Percentiles rank a stretch among this genome's conserved stretches.
Conservation (phyloP, 1,284 basidiomycete species). For the Phylloporus sp. region DNA sequence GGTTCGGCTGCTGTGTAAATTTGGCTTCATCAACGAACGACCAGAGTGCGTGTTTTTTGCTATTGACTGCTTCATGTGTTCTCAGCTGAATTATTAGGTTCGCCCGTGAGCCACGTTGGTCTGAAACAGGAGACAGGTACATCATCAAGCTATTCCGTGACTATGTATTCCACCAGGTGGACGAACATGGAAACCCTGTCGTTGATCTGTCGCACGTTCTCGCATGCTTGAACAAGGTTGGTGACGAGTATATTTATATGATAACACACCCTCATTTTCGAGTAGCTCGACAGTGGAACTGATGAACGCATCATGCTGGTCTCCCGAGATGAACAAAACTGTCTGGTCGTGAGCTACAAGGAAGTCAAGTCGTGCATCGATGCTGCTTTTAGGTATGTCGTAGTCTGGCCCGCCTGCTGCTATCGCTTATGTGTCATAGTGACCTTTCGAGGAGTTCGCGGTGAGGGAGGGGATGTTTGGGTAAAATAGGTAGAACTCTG, state of each 20-base stretch:
- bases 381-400: constrained; percentile 61
- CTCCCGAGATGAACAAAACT: constrained; percentile 93
- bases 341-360: constrained; percentile 94
- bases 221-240: constrained; percentile 87
- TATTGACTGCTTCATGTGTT: neutral
- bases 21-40: constrained; percentile 98
- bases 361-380: constrained; percentile 90
- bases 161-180: constrained; percentile 97
- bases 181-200: constrained; percentile 88
- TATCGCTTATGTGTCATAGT: constrained; percentile 15
- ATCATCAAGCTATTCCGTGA: constrained; percentile 99
- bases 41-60: constrained; percentile 74
- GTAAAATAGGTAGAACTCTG: constrained; percentile 60
- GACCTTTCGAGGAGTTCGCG: constrained; percentile 34
- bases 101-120: constrained; percentile 94
- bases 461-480: constrained; percentile 20
- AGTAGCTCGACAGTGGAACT: constrained; percentile 86
- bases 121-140: constrained; percentile 97
- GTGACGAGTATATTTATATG: constrained; percentile 13
- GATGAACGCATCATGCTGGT: constrained; percentile 97
- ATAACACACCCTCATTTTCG: constrained; percentile 3
- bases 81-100: constrained; percentile 60
- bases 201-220: constrained; percentile 93
- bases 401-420: neutral
- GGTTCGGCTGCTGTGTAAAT: constrained; percentile 91